These are phyloP conservation scores for Pseudomassariella vexata DNA, from an alignment of 2,329 filamentous ascomycete species.

Conservation along the genomic window DNA sequence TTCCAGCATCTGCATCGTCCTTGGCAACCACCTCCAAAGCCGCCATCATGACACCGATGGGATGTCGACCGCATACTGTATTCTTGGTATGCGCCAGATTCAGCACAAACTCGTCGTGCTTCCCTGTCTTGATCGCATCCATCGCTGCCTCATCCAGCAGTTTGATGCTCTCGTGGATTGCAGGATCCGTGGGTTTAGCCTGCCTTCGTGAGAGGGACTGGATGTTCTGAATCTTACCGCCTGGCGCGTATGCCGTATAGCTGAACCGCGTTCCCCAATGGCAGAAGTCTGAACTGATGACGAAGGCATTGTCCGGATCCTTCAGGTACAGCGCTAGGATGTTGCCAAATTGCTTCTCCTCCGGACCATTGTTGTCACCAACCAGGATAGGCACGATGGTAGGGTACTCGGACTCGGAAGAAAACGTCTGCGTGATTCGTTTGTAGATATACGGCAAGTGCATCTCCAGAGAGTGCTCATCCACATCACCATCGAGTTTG, in stretches of 20 bases:
- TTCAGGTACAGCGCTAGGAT: slow-evolving; percentile 73
- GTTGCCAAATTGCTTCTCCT: slow-evolving; percentile 63
- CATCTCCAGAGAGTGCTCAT: slow-evolving; percentile 94
- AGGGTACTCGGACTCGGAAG: slow-evolving; percentile 53
- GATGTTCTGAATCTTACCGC: slow-evolving; percentile 30
- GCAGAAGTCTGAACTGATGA: slow-evolving; percentile 93
- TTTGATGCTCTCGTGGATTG: slow-evolving; percentile 81
- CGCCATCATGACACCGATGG: slow-evolving; percentile 89
- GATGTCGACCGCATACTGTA: slow-evolving; percentile 90
- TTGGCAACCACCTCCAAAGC: slow-evolving; percentile 62
- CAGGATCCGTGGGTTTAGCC: slow-evolving; percentile 30
- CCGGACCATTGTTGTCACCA: slow-evolving; percentile 60
- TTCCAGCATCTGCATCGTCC: slow-evolving; percentile 28
- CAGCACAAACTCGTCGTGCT: slow-evolving; percentile 62
- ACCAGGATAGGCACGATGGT: slow-evolving; percentile 80
- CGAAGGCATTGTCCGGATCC: slow-evolving; percentile 72
- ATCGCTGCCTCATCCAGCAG: slow-evolving; percentile 77
- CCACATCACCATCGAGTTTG: slow-evolving; percentile 60
- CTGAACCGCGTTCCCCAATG: slow-evolving; percentile 86
- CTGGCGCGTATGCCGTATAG: slow-evolving; percentile 70
- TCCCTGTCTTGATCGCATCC: slow-evolving; percentile 74
- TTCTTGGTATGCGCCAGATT: slow-evolving; percentile 71
- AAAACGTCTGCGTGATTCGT: slow-evolving; percentile 50
- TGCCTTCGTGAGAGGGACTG: slow-evolving; percentile 29
- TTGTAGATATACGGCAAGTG: slow-evolving; percentile 92